These are phyloP conservation scores for Thraustotheca clavata DNA, from an alignment of 352 stramenopile species.

Conservation along the genomic window DNA sequence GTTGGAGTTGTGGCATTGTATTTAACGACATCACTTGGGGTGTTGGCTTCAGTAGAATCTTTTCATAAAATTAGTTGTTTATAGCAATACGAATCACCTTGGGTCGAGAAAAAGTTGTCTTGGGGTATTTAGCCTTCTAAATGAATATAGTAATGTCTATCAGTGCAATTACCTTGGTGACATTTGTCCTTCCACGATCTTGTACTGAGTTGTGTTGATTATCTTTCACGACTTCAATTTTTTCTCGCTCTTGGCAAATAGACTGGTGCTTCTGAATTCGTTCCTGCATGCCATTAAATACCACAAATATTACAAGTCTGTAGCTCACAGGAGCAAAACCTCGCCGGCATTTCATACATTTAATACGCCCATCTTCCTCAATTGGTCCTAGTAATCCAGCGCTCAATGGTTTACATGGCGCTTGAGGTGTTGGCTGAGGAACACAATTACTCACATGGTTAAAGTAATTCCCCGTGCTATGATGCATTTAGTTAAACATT, in stretches of 20 bases:
- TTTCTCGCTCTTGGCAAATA: conserved; percentile 30
- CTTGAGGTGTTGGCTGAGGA: conserved; percentile 8
- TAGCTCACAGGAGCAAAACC: conserved; percentile 38
- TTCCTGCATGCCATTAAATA: conserved; percentile 24
- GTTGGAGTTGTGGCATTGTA: conserved; percentile 11
- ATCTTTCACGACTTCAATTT: not conserved
- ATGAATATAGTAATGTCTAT: too few species aligned
- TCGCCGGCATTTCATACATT: conserved; percentile 46
- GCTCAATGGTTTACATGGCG: not conserved
- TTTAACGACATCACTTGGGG: not conserved
- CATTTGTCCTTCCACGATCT: too few species aligned
- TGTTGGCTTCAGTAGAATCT: not conserved
- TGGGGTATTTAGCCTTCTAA: not conserved
- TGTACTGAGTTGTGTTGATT: not conserved
- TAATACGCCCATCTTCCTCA: conserved; percentile 42
- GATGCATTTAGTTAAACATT: not conserved
- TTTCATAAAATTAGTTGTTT: not conserved
- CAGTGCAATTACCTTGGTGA: too few species aligned
- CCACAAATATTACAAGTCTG: not conserved
- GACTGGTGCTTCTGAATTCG: conserved; percentile 64
- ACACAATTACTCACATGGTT: not conserved
- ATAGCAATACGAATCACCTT: not conserved
- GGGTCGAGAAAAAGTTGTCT: not conserved
- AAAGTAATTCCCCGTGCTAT: conserved; percentile 5
- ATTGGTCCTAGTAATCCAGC: not conserved